These are phyloP conservation scores for Stevia rebaudiana DNA, from an alignment of 140 eudicot species.

Conservation along the genomic window DNA sequence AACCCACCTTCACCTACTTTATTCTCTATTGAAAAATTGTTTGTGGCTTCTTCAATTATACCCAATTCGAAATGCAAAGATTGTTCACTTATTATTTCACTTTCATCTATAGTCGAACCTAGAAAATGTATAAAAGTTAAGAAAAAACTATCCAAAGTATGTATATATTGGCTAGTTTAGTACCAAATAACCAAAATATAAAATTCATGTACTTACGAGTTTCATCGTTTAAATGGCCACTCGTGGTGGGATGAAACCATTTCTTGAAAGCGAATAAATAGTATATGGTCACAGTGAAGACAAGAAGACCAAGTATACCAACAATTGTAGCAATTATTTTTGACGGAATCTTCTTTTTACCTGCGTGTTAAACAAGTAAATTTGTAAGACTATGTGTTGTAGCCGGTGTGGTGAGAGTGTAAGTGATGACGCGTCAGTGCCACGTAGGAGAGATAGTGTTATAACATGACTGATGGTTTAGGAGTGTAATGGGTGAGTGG, in stretches of 20 bases:
- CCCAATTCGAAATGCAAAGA: constrained; percentile 16
- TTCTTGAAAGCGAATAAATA: not conserved
- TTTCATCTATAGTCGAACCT: constrained; percentile 13
- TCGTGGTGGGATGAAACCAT: not conserved
- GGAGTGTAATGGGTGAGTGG: no score
- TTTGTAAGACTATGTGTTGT: no score
- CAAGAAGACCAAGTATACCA: not conserved
- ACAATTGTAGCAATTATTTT: constrained; percentile 1
- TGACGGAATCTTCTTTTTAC: not conserved
- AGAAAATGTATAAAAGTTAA: not conserved
- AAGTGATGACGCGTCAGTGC: no score
- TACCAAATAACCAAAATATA: no score
- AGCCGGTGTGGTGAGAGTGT: no score
- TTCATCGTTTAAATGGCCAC: not conserved
- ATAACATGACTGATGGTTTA: no score
- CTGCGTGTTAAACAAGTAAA: constrained; percentile 9
- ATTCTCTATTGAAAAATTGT: constrained; percentile 16
- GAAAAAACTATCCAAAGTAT: not conserved
- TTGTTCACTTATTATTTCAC: constrained; percentile 10
- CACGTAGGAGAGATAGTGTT: no score
- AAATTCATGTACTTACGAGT: not conserved
- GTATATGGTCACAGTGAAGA: not conserved
- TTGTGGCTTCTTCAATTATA: constrained; percentile 27
- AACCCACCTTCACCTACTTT: constrained; percentile 42
- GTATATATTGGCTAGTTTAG: no score